Conservation (phyloP, 495 filamentous ascomycete genomes). For the Podospora australis region DNA sequence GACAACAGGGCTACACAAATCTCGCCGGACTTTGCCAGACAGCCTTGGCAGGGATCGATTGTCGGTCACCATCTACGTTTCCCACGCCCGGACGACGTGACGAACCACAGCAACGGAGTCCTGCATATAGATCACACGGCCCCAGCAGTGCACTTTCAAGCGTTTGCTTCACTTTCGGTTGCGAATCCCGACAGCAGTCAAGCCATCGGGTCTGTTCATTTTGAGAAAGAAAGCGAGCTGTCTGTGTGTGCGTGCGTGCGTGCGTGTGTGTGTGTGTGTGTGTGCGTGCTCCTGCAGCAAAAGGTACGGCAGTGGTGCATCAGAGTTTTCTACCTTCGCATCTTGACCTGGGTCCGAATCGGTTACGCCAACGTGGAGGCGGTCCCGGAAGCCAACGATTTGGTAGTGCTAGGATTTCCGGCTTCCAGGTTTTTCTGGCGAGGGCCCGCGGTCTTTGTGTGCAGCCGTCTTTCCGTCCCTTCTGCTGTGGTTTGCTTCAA, state of each 20-base stretch:
- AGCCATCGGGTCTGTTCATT: too few relatives aligned
- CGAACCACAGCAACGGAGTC: neutral
- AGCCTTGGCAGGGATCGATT: slow-evolving; percentile 27
- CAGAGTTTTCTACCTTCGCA: too few relatives aligned
- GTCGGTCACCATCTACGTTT: slow-evolving; percentile 9
- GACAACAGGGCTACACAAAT: slow-evolving; percentile 31
- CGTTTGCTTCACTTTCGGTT: too few relatives aligned
- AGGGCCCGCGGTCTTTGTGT: slow-evolving; percentile 15
- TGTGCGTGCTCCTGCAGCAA: too few relatives aligned
- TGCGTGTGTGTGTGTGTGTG: too few relatives aligned
- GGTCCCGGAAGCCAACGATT: neutral
- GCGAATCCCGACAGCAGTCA: too few relatives aligned
- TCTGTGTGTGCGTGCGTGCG: too few relatives aligned
- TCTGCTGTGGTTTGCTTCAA: slow-evolving; percentile 9
- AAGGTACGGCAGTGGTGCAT: too few relatives aligned
- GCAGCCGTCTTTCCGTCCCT: slow-evolving; percentile 6
- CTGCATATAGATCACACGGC: slow-evolving; percentile 6
- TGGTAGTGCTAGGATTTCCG: slow-evolving; percentile 11
- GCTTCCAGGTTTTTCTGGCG: slow-evolving; percentile 10
- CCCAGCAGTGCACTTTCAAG: neutral
- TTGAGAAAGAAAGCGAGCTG: too few relatives aligned
- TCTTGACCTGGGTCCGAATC: too few relatives aligned
- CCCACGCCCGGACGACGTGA: slow-evolving; percentile 3
- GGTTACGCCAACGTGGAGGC: neutral
- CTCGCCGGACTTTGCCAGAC: slow-evolving; percentile 16